Base-by-base conservation (phyloP, 495 filamentous ascomycete genomes). In the Hypomontagnella submonticulosa region DNA sequence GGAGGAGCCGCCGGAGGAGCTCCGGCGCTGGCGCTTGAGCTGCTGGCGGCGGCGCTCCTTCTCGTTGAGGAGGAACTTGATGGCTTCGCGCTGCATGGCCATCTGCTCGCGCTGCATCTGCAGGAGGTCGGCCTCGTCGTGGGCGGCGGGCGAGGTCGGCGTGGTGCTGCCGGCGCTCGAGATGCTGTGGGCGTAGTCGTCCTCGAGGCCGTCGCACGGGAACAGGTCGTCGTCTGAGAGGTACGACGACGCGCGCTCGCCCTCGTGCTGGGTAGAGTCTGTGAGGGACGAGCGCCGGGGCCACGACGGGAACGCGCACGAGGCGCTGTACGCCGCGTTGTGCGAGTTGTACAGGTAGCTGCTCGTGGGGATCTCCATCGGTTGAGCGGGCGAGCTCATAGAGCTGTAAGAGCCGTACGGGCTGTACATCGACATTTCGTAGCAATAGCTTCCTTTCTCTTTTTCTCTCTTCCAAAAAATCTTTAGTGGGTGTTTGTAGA, bases 241-340 rank as follows among this genome's bases (percentile, higher is more conserved):
- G 70, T 79, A 83, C 5, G 79, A 81, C 1, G 78, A 73, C 13
- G 77, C 77, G 46, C 80, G 77, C 67, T 76, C 20, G 15, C 42
- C 71, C 38, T 80, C 74, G 40, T 66, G 61, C n/a, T 30, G 10
- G 10, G 62, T 42, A 8, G 71, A 69, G 56, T 79, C 78, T 61
- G 67, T 75, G 48, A 83, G 74, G 8, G 78, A 79, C 3, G 75
- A 73, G 13, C 80, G 71, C 42, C 77, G 74, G 9, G 80, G 80
- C 80, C 80, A 83, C 42, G 80, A 83, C n/a, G 80, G 80, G 65
- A 79, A 83, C 15, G 80, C 80, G 74, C 80, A 82, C 52, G 64
- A 73, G 7, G 76, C 65, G 57, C 77, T 77, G 67, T 78, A 73
- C 4, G 64, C 59, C 3, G 62, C 44, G 59, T 69, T 67, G 58